Evolutionary conservation across 106 monocot species (phyloP).

Genomic region (Dendrobium officinale): DNA sequence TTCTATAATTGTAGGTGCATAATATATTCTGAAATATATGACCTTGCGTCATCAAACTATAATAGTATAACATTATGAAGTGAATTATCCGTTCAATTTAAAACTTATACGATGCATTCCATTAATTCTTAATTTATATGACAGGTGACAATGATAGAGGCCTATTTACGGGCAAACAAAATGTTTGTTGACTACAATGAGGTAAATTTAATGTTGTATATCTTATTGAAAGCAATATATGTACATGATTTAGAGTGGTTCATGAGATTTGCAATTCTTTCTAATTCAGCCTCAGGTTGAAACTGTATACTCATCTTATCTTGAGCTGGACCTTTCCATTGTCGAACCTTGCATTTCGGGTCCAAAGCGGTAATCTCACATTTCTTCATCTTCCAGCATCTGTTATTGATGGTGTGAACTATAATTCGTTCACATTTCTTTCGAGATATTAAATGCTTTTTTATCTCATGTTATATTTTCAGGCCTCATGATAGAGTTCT

Average conservation of each 20-base stretch:
- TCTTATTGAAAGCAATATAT: neutral
- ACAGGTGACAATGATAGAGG: conserved; percentile 82
- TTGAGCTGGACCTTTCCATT: conserved; percentile 41
- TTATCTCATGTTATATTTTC: neutral
- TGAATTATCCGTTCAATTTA: neutral
- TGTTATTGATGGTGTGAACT: neutral
- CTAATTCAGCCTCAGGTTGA: conserved; percentile 55
- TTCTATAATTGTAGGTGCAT: neutral
- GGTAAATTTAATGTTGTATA: conserved; percentile 30
- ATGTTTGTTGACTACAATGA: conserved; percentile 93
- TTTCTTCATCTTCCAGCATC: neutral
- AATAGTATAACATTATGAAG: neutral
- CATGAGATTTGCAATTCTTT: neutral
- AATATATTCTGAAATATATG: conserved; percentile 1
- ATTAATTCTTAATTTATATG: neutral
- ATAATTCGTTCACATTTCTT: neutral
- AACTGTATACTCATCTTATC: conserved; percentile 50
- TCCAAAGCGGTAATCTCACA: conserved; percentile 45
- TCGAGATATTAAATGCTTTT: neutral
- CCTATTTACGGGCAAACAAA: conserved; percentile 84
- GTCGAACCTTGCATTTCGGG: conserved; percentile 69
- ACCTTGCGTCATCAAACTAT: neutral
- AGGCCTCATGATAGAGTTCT: conserved; percentile 77
- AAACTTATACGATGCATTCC: neutral
- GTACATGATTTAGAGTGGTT: too few species aligned